These are phyloP conservation scores for Scutellaria barbata DNA, from an alignment of 257 asterid genomes.

Conservation along the genomic window DNA sequence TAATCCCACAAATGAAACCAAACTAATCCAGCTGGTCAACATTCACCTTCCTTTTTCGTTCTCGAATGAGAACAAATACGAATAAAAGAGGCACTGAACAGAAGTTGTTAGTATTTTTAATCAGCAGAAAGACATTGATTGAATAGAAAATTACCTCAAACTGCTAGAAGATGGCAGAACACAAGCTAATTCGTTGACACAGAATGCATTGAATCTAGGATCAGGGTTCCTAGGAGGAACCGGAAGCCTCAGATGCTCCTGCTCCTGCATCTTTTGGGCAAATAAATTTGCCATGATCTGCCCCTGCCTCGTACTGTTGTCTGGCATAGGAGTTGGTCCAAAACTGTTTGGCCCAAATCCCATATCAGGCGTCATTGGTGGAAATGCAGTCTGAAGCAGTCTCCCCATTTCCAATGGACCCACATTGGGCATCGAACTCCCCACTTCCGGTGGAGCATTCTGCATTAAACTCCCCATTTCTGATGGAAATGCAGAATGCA, in stretches of 20 bases:
- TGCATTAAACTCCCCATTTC: too few species aligned
- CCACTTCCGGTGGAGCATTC: too few species aligned
- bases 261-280: conserved; percentile 30
- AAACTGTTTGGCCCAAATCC: conserved; percentile 17
- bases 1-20: neutral
- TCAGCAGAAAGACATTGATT: conserved; percentile 1
- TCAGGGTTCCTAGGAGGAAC: conserved; percentile 25
- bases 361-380: conserved; percentile 19
- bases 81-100: neutral
- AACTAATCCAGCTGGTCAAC: neutral
- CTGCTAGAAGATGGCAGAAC: conserved; percentile 39
- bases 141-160: conserved; percentile 39
- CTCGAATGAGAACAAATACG: neutral
- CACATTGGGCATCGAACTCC: too few species aligned
- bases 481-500: too few species aligned
- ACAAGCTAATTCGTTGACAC: conserved; percentile 34
- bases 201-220: conserved; percentile 15
- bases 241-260: conserved; percentile 24
- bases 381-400: conserved; percentile 1
- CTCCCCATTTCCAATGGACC: neutral
- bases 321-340: conserved; percentile 12
- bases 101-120: neutral
- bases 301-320: conserved; percentile 3
- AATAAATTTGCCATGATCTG: conserved; percentile 11
- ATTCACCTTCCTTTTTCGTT: neutral